Percentiles rank a stretch among this genome's conserved stretches.
These are phyloP conservation scores for Talaromyces piceae DNA, from an alignment of 2,329 filamentous ascomycete species.

Conservation along the genomic window DNA sequence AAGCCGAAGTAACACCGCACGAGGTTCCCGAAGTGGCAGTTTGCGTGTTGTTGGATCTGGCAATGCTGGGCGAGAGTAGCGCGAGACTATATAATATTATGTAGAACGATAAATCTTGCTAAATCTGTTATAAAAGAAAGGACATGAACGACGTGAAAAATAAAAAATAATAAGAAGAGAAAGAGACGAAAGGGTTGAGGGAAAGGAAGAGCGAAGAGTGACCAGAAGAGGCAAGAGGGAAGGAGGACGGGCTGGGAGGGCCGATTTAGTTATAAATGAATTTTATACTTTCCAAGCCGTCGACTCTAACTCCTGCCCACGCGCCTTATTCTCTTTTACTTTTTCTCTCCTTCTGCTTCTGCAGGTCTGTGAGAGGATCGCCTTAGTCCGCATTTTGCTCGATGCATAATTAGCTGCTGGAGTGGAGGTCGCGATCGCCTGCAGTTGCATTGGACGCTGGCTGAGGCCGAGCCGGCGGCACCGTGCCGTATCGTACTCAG, in stretches of 20 bases:
- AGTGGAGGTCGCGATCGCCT: slow-evolving; percentile 9
- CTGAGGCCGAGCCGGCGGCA: slow-evolving; percentile 1
- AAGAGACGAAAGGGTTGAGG: slow-evolving; percentile 8
- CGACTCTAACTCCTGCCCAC: too few species aligned
- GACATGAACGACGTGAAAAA: slow-evolving; percentile 18
- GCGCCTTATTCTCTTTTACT: neutral
- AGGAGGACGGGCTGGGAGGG: neutral
- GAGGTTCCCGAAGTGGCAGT: too few species aligned
- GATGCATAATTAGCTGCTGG: slow-evolving; percentile 6
- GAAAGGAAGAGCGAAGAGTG: slow-evolving; percentile 4
- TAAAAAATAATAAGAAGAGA: slow-evolving; percentile 10
- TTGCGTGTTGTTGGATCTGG: slow-evolving; percentile 2
- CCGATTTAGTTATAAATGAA: slow-evolving; percentile 1
- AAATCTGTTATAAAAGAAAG: slow-evolving; percentile 12
- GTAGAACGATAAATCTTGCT: slow-evolving; percentile 12
- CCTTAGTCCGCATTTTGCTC: slow-evolving; percentile 1
- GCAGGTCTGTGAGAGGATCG: slow-evolving; percentile 1
- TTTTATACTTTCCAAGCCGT: too few species aligned
- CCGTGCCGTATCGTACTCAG: neutral
- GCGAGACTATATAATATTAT: slow-evolving; percentile 15
- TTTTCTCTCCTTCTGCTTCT: neutral
- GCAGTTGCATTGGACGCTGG: slow-evolving; percentile 7
- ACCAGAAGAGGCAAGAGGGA: slow-evolving; percentile 12
- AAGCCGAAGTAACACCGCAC: too few species aligned
- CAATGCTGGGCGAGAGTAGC: slow-evolving; percentile 28